Evolutionary conservation across 129 eudicot genomes (phyloP), one percentile per base, ranked within the genome.

Genomic region (Pittosporum tobira): DNA sequence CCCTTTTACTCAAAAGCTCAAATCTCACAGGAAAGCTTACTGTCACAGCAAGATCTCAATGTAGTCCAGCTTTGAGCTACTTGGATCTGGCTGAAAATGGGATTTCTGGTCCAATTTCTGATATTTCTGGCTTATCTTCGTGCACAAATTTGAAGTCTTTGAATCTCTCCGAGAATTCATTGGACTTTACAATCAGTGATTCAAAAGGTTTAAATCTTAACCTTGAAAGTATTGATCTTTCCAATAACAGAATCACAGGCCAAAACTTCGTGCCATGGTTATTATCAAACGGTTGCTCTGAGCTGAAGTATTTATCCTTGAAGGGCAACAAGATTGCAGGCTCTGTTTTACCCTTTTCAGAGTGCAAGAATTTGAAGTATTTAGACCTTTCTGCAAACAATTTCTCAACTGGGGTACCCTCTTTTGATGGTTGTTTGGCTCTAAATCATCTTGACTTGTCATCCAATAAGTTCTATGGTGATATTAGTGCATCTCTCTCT

Each of bases 311-410:
- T 48, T 64, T 90, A 40, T 75, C 84, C 1, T 49, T 88, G 62
- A 84, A 81, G 65, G 81, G 88, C 4, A 87, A 87, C 48, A 87
- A 80, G 36, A 27, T 80, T 9, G 66, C 73, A 66, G 94, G 94
- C 22, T 23, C 47, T 19, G 70, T 77, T 0, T 13, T 12, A 0
- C 61, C 67, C 0, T 54, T 49, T 22, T 6, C 51, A 12, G 59
- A 62, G 38, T 77, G 81, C 45, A 62, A 68, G 59, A 59, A 63
- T 21, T 71, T 63, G 79, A 54, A 62, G 61, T 27, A 74, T 53
- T 72, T 87, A 56, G 95, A 87, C 76, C 78, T 87, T 20, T 87
- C 84, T 12, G 60, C 72, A 15, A 87, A 87, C 51, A 87, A 87
- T 64, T 73, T 87, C 68, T 76, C 87, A 14, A 28, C 68, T 40